Conservation (phyloP, 208 protist genomes). For the Leishmania mexicana region DNA sequence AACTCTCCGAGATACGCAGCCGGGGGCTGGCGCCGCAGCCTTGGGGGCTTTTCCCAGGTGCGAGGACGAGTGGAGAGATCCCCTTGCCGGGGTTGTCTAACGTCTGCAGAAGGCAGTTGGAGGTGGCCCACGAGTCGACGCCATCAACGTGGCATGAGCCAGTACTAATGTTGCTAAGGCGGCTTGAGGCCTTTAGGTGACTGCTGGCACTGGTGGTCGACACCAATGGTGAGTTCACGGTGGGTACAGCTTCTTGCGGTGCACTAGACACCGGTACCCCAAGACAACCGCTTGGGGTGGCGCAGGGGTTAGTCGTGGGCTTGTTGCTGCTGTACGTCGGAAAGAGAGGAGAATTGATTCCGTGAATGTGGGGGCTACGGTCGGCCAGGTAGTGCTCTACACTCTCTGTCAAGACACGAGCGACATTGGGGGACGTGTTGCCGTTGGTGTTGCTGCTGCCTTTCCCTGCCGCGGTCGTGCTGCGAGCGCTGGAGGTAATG, state of each 20-base stretch:
- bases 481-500: not conserved
- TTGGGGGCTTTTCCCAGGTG: not conserved
- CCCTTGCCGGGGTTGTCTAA: conserved; percentile 6
- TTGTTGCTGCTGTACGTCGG: conserved; percentile 3
- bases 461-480: not conserved
- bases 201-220: not conserved
- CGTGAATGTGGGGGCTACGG: not conserved
- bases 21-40: not conserved
- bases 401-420: too few relatives aligned
- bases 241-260: not conserved
- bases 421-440: not conserved
- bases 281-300: not conserved
- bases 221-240: not conserved
- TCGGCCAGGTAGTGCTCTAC: not conserved
- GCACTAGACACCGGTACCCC: not conserved
- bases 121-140: not conserved
- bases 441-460: not conserved
- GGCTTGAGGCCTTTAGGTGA: not conserved
- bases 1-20: conserved; percentile 24
- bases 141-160: not conserved
- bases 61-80: conserved; percentile 4
- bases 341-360: too few relatives aligned
- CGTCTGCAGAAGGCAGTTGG: conserved; percentile 25
- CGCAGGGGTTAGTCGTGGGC: not conserved
- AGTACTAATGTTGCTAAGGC: not conserved